Evolutionary conservation across 2,329 filamentous ascomycete species (phyloP), one percentile per base, ranked within the genome.

Genomic region (Taxawa tesnikishii): DNA sequence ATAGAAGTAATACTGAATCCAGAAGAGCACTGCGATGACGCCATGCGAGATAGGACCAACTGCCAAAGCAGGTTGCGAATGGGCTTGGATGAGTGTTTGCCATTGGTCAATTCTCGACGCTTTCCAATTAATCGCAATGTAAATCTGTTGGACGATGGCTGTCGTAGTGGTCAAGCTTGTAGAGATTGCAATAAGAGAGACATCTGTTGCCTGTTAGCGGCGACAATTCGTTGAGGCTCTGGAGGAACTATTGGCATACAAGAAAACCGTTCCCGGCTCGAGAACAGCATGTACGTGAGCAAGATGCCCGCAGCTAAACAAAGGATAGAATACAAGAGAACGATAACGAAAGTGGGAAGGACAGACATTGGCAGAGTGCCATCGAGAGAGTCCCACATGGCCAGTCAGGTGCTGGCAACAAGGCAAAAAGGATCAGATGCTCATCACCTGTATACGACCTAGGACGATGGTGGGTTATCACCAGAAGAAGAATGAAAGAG

Each of bases 1-100:
- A 25, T 38, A 41, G 23, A 37, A 36, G 19, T 41, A 42, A n/a
- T 39, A 15, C 3, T 41, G 38, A 5, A 38, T 37, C 42, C 42
- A 44, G 15, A 36, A 44, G 8, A 40, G 31, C 3, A 39, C 34
- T 14, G 38, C 36, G 28, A 33, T 37, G 26, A 42, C 37, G 12
- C 42, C 42, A 12, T 26, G 13, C 6, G 40, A 39, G n/a, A 42
- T 27, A 14, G 42, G 42, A 12, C 42, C 42, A 16, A 42, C 12
- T 8, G 38, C 40, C 4, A 42, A 31, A 8, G 28, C 37, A 5
- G 40, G 40, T 6, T 40, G 32, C 9, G 34, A 33, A 12, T 36
- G 26, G 1, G 32, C 34, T 7, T 24, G 28, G 9, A 36, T 26
- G 1, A 39, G 35, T 10, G 37, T 33, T 19, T 39, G 29, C 12